A percentile compares a stretch with the other conserved stretches of the same genome.
These are phyloP conservation scores for Moesziomyces aphidis DNA, from an alignment of 1,284 basidiomycete genomes.

Conservation along the genomic window DNA sequence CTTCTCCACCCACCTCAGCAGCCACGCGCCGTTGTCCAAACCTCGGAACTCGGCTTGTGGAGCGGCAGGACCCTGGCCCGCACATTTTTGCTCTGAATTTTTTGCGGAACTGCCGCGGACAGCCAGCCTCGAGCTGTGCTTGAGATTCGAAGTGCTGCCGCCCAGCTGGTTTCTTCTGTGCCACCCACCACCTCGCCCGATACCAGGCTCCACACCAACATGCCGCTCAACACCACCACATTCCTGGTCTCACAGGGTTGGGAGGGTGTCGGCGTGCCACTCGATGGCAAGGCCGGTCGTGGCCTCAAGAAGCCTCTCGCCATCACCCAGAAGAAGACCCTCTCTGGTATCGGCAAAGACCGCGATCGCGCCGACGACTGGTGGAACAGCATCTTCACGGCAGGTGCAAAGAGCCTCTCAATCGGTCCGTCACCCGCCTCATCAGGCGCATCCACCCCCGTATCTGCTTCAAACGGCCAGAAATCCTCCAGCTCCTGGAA, in stretches of 20 bases:
- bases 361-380: constrained; percentile 65
- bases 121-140: too few species aligned
- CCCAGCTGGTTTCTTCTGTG: background rate
- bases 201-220: constrained; percentile 1
- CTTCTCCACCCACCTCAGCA: background rate
- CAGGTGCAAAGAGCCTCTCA: constrained; percentile 57
- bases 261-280: constrained; percentile 61
- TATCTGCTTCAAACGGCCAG: constrained; percentile 5
- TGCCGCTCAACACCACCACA: constrained; percentile 61
- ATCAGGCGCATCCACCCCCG: constrained; percentile 15
- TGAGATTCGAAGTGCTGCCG: too few species aligned
- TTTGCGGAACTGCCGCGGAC: background rate
- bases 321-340: constrained; percentile 62
- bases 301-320: constrained; percentile 66
- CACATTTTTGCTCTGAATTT: background rate
- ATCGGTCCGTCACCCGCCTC: constrained; percentile 33
- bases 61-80: background rate
- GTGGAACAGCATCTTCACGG: constrained; percentile 67
- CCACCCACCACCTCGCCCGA: background rate
- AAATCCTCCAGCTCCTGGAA: constrained; percentile 14
- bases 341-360: constrained; percentile 64
- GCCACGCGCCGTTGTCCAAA: background rate
- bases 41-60: background rate
- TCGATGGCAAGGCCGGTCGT: constrained; percentile 59
- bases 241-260: constrained; percentile 64